A percentile compares a stretch with the other conserved stretches of the same genome.
These are phyloP conservation scores for Didymella arachidicola DNA, from an alignment of 2,329 filamentous ascomycete genomes.

Conservation along the genomic window DNA sequence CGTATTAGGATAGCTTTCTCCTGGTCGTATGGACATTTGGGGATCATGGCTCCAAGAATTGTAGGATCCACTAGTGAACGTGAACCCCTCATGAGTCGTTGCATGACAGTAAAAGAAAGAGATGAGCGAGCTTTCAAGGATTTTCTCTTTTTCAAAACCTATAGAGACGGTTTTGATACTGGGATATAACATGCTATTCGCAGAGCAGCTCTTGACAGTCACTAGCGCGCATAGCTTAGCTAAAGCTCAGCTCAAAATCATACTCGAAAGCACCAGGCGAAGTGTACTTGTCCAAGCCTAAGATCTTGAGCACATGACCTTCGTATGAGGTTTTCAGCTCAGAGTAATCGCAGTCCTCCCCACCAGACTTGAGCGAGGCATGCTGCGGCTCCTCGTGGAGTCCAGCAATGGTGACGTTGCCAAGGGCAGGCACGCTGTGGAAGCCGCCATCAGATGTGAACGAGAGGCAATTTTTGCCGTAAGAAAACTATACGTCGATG, in stretches of 20 bases:
- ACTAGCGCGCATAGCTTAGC: background rate
- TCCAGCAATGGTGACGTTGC: constrained; percentile 62
- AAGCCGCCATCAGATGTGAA: constrained; percentile 55
- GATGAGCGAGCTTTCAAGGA: no score
- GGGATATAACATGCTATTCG: background rate
- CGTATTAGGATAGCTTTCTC: background rate
- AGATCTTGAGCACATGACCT: constrained; percentile 57
- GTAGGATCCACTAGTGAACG: no score
- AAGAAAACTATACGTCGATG: constrained; percentile 46
- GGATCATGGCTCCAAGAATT: no score
- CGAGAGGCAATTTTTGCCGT: constrained; percentile 18
- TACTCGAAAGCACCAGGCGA: constrained; percentile 61
- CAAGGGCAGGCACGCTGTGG: constrained; percentile 62
- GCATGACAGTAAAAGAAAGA: no score
- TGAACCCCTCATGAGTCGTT: no score
- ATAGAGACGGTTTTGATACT: no score
- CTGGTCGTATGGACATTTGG: no score
- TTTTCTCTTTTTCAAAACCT: no score
- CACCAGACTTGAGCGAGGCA: constrained; percentile 28
- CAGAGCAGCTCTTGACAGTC: background rate
- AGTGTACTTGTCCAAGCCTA: constrained; percentile 57
- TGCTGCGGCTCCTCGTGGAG: constrained; percentile 31
- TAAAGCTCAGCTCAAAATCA: constrained; percentile 58
- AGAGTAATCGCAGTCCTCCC: constrained; percentile 3
- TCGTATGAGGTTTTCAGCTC: constrained; percentile 10